Percentiles rank a stretch among this genome's conserved stretches.
Conservation (phyloP, 2,329 filamentous ascomycete species). For the Trichoderma afroharzianum region DNA sequence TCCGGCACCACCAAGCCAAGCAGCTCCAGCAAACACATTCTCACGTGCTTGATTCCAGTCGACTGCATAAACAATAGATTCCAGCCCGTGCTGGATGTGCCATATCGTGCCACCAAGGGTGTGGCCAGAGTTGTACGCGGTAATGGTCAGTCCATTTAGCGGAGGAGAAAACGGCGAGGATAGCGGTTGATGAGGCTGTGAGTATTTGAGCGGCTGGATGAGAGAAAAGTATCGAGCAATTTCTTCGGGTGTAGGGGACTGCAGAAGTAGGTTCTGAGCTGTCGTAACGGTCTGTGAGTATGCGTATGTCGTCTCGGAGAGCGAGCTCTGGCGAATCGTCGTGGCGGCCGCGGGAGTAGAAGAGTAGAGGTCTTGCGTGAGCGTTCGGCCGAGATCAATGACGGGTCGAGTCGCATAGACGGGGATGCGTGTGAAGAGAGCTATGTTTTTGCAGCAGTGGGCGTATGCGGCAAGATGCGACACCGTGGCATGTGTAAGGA, state of each 20-base stretch:
- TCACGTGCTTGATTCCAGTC: slow-evolving; percentile 99
- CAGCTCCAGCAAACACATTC: slow-evolving; percentile 88
- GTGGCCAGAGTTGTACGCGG: slow-evolving; percentile 93
- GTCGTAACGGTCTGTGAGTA: slow-evolving; percentile 49
- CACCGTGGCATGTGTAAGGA: slow-evolving; percentile 89
- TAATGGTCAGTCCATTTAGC: slow-evolving; percentile 86
- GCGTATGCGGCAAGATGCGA: slow-evolving; percentile 90
- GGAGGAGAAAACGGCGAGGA: slow-evolving; percentile 85
- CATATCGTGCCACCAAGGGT: slow-evolving; percentile 96
- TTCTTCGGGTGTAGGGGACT: slow-evolving; percentile 78
- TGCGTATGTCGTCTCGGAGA: slow-evolving; percentile 61
- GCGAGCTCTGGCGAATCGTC: slow-evolving; percentile 68
- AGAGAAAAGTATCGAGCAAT: slow-evolving; percentile 88
- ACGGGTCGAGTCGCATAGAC: slow-evolving; percentile 93
- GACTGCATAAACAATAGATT: slow-evolving; percentile 95
- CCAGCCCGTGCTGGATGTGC: slow-evolving; percentile 95
- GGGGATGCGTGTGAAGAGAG: slow-evolving; percentile 85
- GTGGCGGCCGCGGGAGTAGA: slow-evolving; percentile 86
- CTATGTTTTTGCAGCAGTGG: slow-evolving; percentile 95
- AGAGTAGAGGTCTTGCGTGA: slow-evolving; percentile 87
- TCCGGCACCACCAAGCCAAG: slow-evolving; percentile 82
- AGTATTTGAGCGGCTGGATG: slow-evolving; percentile 93
- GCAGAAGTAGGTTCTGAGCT: slow-evolving; percentile 55
- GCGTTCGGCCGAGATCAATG: slow-evolving; percentile 84
- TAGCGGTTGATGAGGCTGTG: slow-evolving; percentile 87